A percentile compares a stretch with the other conserved stretches of the same genome.
phyloP scores from a whole-genome alignment of 192 early-diverging fungal species.

The Podila epigama region DNA sequence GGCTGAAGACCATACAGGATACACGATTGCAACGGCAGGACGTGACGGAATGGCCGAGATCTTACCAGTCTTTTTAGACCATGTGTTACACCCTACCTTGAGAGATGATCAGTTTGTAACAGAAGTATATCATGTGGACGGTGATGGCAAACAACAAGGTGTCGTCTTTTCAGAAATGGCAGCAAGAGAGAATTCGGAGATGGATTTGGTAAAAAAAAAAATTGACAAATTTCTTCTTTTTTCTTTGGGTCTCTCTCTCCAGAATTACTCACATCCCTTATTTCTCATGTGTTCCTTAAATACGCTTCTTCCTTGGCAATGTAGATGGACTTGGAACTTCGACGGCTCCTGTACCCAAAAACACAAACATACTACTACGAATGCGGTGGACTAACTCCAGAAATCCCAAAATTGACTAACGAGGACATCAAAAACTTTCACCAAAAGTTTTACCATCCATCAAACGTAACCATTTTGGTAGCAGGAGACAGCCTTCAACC shows the following conservation, averaged over 20 bases:
- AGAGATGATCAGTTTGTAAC: constrained; percentile 76
- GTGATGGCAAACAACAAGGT: constrained; percentile 72
- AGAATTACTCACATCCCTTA: no score
- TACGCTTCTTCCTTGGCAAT: not conserved
- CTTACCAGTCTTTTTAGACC: constrained; percentile 82
- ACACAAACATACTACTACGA: constrained; percentile 71
- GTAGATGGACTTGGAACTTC: constrained; percentile 60
- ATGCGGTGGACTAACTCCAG: constrained; percentile 77
- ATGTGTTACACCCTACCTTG: constrained; percentile 79
- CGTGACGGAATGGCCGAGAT: constrained; percentile 74
- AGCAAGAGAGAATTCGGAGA: constrained; percentile 72
- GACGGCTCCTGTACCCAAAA: constrained; percentile 55
- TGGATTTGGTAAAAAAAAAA: constrained; percentile 53
- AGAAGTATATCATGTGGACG: constrained; percentile 84
- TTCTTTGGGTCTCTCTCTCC: no score
- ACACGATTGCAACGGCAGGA: constrained; percentile 70
- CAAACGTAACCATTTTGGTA: constrained; percentile 75
- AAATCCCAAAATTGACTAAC: constrained; percentile 77
- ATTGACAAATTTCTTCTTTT: no score
- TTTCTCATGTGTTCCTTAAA: not conserved
- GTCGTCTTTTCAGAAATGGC: constrained; percentile 86
- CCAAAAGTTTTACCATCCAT: constrained; percentile 71
- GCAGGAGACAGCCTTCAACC: constrained; percentile 57
- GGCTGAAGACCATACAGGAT: constrained; percentile 70
- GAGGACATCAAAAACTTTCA: constrained; percentile 82